These are phyloP conservation scores for Gracilariopsis chorda DNA, from an alignment of 23 red algal species.

Conservation along the genomic window DNA sequence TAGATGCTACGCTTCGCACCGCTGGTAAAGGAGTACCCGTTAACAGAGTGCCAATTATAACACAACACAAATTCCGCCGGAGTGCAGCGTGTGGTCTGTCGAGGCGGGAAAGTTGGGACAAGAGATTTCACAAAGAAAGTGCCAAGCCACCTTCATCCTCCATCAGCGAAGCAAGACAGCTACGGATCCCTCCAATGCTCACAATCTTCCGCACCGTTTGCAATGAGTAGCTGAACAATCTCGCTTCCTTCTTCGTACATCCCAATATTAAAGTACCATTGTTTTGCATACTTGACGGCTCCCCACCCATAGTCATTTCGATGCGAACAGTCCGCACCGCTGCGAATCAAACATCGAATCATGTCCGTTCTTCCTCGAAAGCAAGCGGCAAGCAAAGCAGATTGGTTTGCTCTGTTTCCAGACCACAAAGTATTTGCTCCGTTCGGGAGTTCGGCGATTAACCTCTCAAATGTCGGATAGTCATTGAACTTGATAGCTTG, in stretches of 20 bases:
- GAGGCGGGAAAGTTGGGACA: no score
- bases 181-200: no score
- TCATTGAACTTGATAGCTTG: not conserved
- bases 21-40: no score
- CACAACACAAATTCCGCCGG: no score
- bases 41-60: no score
- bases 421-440: not conserved
- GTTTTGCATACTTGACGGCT: not conserved
- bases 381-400: not conserved
- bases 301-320: not conserved
- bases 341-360: not conserved
- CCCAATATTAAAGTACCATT: not conserved
- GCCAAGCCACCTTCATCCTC: no score
- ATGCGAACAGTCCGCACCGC: not conserved
- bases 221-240: not conserved
- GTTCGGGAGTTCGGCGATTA: not conserved
- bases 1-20: no score
- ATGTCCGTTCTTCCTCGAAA: not conserved
- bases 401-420: not conserved
- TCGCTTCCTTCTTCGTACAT: not conserved
- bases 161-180: no score
- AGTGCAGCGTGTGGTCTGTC: no score
- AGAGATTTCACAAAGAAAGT: no score
- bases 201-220: not conserved
- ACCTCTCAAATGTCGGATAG: not conserved